Evolutionary conservation across 129 eudicot species (phyloP).

Genomic region (Oenanthe sinensis): DNA sequence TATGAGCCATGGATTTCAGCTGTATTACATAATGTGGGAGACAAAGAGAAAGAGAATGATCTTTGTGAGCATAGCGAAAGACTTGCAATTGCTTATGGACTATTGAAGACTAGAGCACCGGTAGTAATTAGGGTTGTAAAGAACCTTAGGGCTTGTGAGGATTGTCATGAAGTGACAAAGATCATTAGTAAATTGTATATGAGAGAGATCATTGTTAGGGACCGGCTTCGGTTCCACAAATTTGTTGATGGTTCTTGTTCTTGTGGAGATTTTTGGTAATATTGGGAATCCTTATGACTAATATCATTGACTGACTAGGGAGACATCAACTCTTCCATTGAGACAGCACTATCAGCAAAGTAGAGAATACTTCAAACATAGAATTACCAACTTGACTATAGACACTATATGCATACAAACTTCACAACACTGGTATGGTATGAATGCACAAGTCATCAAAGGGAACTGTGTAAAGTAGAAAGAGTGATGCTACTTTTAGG

Average conservation of each 20-base stretch:
- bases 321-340: neutral
- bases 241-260: conserved; percentile 53
- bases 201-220: conserved; percentile 59
- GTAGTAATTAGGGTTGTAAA: conserved; percentile 49
- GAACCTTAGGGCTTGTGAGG: conserved; percentile 54
- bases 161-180: conserved; percentile 75
- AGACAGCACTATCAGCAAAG: neutral
- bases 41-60: conserved; percentile 43
- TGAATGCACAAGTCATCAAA: no score
- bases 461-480: neutral
- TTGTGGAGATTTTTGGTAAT: conserved; percentile 53
- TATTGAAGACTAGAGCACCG: conserved; percentile 45
- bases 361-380: neutral
- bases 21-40: conserved; percentile 39
- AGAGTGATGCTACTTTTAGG: neutral
- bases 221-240: conserved; percentile 53
- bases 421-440: neutral
- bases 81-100: conserved; percentile 59
- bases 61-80: conserved; percentile 74
- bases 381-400: neutral
- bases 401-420: neutral
- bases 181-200: conserved; percentile 42
- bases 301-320: neutral
- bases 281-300: neutral
- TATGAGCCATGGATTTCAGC: conserved; percentile 37